Evolutionary conservation across 169 alveolate species (phyloP), one percentile per base, ranked within the genome.

Genomic region (Amoebophrya sp.): DNA sequence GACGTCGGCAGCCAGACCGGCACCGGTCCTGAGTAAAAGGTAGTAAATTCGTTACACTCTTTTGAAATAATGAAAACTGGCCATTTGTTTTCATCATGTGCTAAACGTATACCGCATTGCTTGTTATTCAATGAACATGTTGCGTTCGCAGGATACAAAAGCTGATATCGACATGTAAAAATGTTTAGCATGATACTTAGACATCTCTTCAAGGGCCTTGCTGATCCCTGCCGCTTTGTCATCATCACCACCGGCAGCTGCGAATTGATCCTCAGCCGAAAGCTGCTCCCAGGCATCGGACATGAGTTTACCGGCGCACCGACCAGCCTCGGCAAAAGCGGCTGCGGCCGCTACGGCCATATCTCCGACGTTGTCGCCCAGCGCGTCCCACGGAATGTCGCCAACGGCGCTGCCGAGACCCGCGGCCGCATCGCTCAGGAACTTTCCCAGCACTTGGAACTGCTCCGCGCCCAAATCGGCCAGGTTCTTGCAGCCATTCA

Each of bases 211-310:
- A 29, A 65, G 26, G 36, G 33, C 12, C 83, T 65, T 65, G 2
- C 36, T 12, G 33, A 65, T 65, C 33, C 36, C 83, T 6, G 33
- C 1, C 83, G 83, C 83, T 36, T 65, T 65, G 39, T 65, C 83
- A 6, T 6, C 12, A 36, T 65, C 83, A 36, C 83, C 83, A 36
- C 83, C 83, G 33, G 36, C 12, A 36, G 83, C 83, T 36, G 18
- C 83, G 39, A 36, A 6, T 18, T 65, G 18, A 26, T 65, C 83
- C 38, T 65, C 83, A 10, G 36, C 83, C 38, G 36, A 26, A 29
- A 65, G 83, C 83, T 65, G 83, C 83, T 65, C 83, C 83, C 83
- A 65, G 39, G 83, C 83, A 36, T 65, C 83, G 83, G 83, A 65
- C 83, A 65, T 65, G 39, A 65, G 83, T 36, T 65, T 65, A 26